Base-by-base conservation (phyloP, 2,329 filamentous ascomycete species). In the Fusarium siculi region DNA sequence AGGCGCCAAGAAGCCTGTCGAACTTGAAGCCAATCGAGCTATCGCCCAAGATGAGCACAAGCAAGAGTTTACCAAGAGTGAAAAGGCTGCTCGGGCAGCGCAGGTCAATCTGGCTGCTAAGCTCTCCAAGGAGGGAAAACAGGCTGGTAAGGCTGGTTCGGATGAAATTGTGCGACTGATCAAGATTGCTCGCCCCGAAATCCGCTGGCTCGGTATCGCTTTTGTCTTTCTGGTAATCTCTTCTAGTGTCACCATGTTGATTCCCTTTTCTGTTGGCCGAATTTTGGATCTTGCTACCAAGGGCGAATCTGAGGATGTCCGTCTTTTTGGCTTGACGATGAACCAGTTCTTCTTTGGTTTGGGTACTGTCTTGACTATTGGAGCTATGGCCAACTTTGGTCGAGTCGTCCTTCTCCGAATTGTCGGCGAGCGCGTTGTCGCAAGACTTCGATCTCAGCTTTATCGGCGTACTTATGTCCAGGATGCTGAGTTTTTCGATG, bases 401-500 rank as follows among this genome's bases (percentile, higher is more conserved):
- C 92, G 96, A 74, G 97, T 99, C 77, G 92, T 98, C 64, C 92
- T 98, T 60, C 88, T 99, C 28, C 91, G 96, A 32, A 96, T 98
- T 70, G 94, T 99, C 12, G 97, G 96, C 72, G 96, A 99, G 83
- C 90, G 96, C 46, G 96, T 99, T 66, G 96, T 99, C 60, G 92
- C 96, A 16, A 90, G 96, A 75, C 87, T 99, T 62, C 91, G 96
- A 68, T 96, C 95, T 21, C 93, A 94, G 79, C 90, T 99, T 8
- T 99, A 97, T 84, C 91, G 94, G 74, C 91, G 93, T 73, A 99
- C 96, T 0, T 97, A 97, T 77, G 89, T 96, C n/a, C 96, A 99
- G 81, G 96, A 99, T 81, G 96, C 96, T 66, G 96, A 98, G 79
- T 99, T 99, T 85, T 99, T 99, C 79, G 96, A 99, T 80, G 96